Percentiles rank a stretch among this genome's conserved stretches.
Conservation (phyloP, 75 land plant species). For the Ceratopteris richardii region DNA sequence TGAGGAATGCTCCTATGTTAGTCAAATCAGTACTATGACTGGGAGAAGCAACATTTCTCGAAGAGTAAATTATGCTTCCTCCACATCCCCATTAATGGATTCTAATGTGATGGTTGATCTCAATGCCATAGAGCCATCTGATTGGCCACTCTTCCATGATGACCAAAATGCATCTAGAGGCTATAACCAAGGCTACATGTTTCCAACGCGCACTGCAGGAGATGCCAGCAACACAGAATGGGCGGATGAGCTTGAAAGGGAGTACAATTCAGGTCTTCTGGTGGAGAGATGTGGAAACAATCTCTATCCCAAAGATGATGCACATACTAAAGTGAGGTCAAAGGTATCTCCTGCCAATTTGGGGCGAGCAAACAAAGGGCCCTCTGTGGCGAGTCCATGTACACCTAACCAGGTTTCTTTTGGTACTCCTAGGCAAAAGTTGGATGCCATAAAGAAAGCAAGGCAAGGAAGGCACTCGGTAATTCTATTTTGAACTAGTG, state of each 20-base stretch:
- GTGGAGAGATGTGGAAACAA: background rate
- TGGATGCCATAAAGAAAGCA: constrained; percentile 9
- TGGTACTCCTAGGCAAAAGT: constrained; percentile 6
- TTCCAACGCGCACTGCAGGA: background rate
- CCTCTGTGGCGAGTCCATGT: constrained; percentile 10
- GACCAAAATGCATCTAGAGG: background rate
- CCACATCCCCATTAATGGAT: background rate
- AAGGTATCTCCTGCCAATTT: constrained; percentile 2
- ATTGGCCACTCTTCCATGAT: constrained; percentile 4
- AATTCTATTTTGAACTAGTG: constrained; percentile 1
- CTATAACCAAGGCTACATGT: background rate
- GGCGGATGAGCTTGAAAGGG: background rate
- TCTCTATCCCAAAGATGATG: no score
- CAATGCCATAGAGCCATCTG: background rate
- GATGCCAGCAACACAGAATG: background rate
- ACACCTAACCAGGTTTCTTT: constrained; percentile 3
- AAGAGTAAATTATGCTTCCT: background rate
- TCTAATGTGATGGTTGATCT: background rate
- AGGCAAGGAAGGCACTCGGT: constrained; percentile 9
- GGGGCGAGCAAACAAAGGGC: constrained; percentile 4
- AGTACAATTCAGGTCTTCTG: background rate
- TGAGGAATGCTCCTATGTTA: constrained; percentile 4
- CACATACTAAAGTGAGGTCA: background rate
- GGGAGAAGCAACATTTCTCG: constrained; percentile 2
- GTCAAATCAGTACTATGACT: constrained; percentile 2